phyloP scores from a whole-genome alignment of 1,139 yeast species.

The Yamadazyma jaroonii region DNA sequence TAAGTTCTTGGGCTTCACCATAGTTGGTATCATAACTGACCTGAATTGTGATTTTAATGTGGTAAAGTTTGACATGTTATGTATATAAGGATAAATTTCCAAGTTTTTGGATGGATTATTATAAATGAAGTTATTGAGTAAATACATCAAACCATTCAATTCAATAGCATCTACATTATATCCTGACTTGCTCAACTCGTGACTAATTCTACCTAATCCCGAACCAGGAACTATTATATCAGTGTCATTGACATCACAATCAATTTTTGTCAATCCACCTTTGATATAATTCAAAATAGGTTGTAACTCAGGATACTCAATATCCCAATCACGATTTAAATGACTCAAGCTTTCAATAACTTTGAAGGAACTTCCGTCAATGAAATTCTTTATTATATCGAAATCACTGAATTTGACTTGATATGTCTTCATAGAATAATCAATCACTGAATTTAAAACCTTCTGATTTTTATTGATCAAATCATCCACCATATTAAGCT shows the following conservation, averaged over 20 bases:
- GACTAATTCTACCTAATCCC: conserved; percentile 72
- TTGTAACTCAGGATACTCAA: conserved; percentile 26
- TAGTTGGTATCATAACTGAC: conserved; percentile 31
- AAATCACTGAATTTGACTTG: conserved; percentile 37
- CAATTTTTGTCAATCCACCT: conserved; percentile 23
- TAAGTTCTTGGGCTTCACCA: conserved; percentile 45
- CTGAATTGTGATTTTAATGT: conserved; percentile 52
- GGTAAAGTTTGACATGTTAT: conserved; percentile 69
- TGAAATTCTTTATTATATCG: conserved; percentile 22
- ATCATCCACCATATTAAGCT: conserved; percentile 45
- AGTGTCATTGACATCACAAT: conserved; percentile 32
- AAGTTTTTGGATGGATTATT: conserved; percentile 11
- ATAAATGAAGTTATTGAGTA: conserved; percentile 58
- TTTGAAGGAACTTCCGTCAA: conserved; percentile 35
- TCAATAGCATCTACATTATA: conserved; percentile 68
- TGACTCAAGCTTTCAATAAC: conserved; percentile 75
- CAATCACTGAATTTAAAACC: conserved; percentile 44
- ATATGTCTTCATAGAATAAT: conserved; percentile 35
- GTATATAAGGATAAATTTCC: conserved; percentile 62
- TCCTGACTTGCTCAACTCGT: conserved; percentile 44
- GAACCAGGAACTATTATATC: conserved; percentile 72
- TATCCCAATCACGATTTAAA: conserved; percentile 69
- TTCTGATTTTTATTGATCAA: conserved; percentile 44
- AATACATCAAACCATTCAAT: conserved; percentile 66
- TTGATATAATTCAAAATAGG: conserved; percentile 53